phyloP scores from a whole-genome alignment of 805 yeast genomes.

The Danielia reshetovae region DNA sequence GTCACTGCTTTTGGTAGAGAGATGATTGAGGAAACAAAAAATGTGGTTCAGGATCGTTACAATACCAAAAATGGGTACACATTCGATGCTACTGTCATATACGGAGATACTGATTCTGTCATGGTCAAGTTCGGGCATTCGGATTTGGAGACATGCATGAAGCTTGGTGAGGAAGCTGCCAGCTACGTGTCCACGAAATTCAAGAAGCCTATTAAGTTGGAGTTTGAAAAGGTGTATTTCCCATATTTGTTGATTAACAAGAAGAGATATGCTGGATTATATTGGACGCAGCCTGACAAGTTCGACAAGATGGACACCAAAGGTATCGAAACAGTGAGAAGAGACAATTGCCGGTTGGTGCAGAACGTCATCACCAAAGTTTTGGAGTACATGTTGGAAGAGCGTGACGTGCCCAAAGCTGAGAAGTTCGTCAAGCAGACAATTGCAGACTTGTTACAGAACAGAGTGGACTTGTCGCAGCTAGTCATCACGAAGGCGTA shows the following conservation, averaged over 20 bases:
- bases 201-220: constrained; percentile 84
- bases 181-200: constrained; percentile 75
- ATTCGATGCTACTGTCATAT: constrained; percentile 86
- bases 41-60: constrained; percentile 77
- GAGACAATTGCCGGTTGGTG: constrained; percentile 94
- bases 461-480: constrained; percentile 87
- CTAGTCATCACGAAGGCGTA: constrained; percentile 91
- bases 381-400: constrained; percentile 77
- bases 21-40: constrained; percentile 92
- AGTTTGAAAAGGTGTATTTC: constrained; percentile 93
- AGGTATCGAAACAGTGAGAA: constrained; percentile 96
- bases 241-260: constrained; percentile 93
- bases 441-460: constrained; percentile 86
- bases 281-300: constrained; percentile 91
- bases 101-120: constrained; percentile 99
- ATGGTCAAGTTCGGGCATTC: constrained; percentile 94
- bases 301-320: constrained; percentile 97
- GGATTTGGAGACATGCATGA: constrained; percentile 82
- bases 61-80: constrained; percentile 76
- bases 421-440: constrained; percentile 79
- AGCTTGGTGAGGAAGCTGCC: constrained; percentile 92
- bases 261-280: constrained; percentile 94
- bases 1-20: constrained; percentile 94
- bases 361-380: constrained; percentile 93
- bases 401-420: constrained; percentile 82